phyloP scores from a whole-genome alignment of 2,329 filamentous ascomycete genomes.

The Plectosphaerella plurivora region DNA sequence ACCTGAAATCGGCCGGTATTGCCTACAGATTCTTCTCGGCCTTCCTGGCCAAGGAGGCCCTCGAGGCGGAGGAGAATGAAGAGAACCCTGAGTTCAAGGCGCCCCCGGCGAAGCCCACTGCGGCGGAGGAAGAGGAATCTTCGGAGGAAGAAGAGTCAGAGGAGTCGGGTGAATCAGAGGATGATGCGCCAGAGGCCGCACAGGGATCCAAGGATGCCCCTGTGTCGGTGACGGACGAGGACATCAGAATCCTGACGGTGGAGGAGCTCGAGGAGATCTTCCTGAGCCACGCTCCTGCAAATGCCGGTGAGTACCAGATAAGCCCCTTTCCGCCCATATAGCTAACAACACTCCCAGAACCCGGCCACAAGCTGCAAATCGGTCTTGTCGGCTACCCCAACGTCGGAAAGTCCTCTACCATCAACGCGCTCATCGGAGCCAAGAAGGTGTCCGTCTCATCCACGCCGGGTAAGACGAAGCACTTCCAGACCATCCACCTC shows the following conservation, averaged over 20 bases:
- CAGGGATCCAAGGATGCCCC: constrained; percentile 20
- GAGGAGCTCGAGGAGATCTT: constrained; percentile 91
- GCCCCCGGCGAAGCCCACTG: constrained; percentile 19
- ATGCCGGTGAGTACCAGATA: constrained; percentile 38
- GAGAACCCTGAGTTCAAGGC: constrained; percentile 16
- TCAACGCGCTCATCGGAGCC: constrained; percentile 96
- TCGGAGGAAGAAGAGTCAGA: constrained; percentile 20
- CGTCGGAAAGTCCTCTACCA: constrained; percentile 97
- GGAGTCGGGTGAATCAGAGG: constrained; percentile 16
- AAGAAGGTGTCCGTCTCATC: constrained; percentile 98
- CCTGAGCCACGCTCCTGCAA: constrained; percentile 61
- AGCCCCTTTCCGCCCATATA: neutral
- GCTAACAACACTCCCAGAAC: constrained; percentile 21
- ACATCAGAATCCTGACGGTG: constrained; percentile 81
- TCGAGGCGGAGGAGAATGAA: constrained; percentile 61
- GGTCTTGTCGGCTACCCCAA: constrained; percentile 97
- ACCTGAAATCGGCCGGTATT: constrained; percentile 76
- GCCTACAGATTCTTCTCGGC: constrained; percentile 97
- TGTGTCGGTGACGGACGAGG: constrained; percentile 42
- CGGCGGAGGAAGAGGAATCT: constrained; percentile 12
- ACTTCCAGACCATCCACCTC: constrained; percentile 97
- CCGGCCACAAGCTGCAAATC: constrained; percentile 71
- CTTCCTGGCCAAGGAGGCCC: constrained; percentile 81
- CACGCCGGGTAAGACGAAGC: constrained; percentile 97
- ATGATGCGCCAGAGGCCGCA: constrained; percentile 19